These are phyloP conservation scores for Deinandra increscens DNA, from an alignment of 129 eudicot genomes.

Conservation along the genomic window DNA sequence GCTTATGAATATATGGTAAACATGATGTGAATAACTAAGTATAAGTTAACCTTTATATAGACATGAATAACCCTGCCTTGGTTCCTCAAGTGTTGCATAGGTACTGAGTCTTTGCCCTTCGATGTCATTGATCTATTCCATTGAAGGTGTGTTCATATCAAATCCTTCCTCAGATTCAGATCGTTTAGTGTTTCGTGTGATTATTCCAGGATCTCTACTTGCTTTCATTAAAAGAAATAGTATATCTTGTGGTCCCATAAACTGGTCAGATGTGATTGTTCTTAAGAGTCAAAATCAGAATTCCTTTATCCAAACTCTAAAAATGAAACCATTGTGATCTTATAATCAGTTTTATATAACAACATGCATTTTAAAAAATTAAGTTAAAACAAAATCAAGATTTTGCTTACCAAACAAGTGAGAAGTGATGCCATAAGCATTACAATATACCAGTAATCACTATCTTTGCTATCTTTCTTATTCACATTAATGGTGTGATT, in stretches of 20 bases:
- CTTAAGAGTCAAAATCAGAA: too few species aligned
- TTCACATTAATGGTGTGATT: constrained; percentile 31
- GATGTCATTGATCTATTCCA: constrained; percentile 83
- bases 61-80: too few species aligned
- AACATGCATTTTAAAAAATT: constrained; percentile 17
- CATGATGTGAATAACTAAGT: too few species aligned
- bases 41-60: too few species aligned
- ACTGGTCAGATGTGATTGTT: too few species aligned
- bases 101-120: too few species aligned
- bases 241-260: constrained; percentile 58
- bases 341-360: neutral
- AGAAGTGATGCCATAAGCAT: constrained; percentile 54
- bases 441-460: constrained; percentile 52
- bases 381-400: neutral
- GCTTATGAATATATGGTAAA: too few species aligned
- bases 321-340: neutral
- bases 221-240: constrained; percentile 70
- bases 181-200: constrained; percentile 72
- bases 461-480: constrained; percentile 28
- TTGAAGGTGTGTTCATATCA: constrained; percentile 70
- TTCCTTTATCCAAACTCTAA: too few species aligned
- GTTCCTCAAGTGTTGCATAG: too few species aligned
- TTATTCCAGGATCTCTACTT: constrained; percentile 92
- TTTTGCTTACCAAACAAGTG: constrained; percentile 62
- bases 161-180: constrained; percentile 69